Percentiles rank a stretch among this genome's conserved stretches.
Evolutionary conservation across 2,329 filamentous ascomycete genomes (phyloP).

Genomic region (Incumbomyces lentus): DNA sequence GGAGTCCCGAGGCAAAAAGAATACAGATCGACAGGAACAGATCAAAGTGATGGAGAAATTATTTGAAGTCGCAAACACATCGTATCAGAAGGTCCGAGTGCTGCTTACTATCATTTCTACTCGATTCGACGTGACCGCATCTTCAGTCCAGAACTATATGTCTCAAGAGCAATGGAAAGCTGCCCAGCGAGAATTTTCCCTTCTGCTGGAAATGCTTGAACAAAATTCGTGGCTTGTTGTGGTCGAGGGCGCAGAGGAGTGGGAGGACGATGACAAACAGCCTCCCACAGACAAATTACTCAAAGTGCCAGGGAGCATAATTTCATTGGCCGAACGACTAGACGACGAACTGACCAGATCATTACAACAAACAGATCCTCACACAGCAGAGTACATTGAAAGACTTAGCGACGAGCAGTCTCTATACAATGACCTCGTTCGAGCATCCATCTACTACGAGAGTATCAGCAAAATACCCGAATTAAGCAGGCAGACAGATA

Average conservation of each 20-base stretch:
- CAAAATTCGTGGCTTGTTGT: constrained; percentile 71
- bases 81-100: constrained; percentile 90
- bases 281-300: constrained; percentile 66
- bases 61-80: constrained; percentile 73
- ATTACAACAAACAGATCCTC: constrained; percentile 94
- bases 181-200: constrained; percentile 74
- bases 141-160: constrained; percentile 67
- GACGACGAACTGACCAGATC: constrained; percentile 96
- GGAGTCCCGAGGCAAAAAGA: constrained; percentile 96
- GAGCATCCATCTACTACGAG: constrained; percentile 81
- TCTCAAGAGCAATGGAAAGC: constrained; percentile 93
- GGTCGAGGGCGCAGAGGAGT: constrained; percentile 86
- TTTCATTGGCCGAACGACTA: constrained; percentile 87
- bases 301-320: constrained; percentile 87
- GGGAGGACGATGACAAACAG: constrained; percentile 96
- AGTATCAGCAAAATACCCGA: constrained; percentile 54
- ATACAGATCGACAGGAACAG: constrained; percentile 89
- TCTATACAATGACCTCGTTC: constrained; percentile 86
- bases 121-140: constrained; percentile 81
- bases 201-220: constrained; percentile 69
- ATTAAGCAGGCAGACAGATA: constrained; percentile 70
- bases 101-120: constrained; percentile 86
- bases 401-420: constrained; percentile 80
- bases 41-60: constrained; percentile 97
- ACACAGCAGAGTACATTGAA: constrained; percentile 98